A percentile compares a stretch with the other conserved stretches of the same genome.
phyloP scores from a whole-genome alignment of 164 flowering plant genomes.

The Vitis amurensis region DNA sequence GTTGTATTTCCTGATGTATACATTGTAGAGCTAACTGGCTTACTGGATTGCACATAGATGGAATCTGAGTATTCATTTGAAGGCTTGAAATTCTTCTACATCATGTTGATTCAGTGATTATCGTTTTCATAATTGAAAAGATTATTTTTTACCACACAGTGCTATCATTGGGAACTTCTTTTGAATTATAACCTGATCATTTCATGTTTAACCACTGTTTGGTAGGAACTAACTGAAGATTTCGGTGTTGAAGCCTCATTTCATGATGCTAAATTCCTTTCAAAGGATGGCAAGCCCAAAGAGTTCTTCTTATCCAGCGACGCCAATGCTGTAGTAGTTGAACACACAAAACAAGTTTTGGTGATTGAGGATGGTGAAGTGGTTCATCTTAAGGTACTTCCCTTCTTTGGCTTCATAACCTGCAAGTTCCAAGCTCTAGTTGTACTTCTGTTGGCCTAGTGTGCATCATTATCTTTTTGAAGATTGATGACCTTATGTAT shows the following conservation, averaged over 20 bases:
- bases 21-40: too few relatives aligned
- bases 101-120: too few relatives aligned
- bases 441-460: too few relatives aligned
- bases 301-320: constrained; percentile 94
- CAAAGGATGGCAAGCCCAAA: constrained; percentile 67
- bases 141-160: neutral
- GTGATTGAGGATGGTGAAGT: constrained; percentile 97
- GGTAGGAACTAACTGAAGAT: constrained; percentile 53
- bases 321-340: constrained; percentile 85
- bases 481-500: too few relatives aligned
- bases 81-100: too few relatives aligned
- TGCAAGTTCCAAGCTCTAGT: too few relatives aligned
- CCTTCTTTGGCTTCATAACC: constrained; percentile 3
- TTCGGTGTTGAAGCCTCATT: constrained; percentile 46
- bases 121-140: neutral
- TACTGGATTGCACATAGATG: too few relatives aligned
- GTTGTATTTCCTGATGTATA: too few relatives aligned
- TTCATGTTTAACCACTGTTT: constrained; percentile 18
- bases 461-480: too few relatives aligned
- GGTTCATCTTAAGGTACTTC: constrained; percentile 86
- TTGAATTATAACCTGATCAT: neutral
- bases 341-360: constrained; percentile 91
- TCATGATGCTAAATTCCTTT: constrained; percentile 57
- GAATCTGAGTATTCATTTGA: too few relatives aligned
- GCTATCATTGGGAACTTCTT: neutral